These are phyloP conservation scores for Ophiocordyceps polyrhachis-furcata DNA, from an alignment of 2,329 filamentous ascomycete genomes.

Conservation along the genomic window DNA sequence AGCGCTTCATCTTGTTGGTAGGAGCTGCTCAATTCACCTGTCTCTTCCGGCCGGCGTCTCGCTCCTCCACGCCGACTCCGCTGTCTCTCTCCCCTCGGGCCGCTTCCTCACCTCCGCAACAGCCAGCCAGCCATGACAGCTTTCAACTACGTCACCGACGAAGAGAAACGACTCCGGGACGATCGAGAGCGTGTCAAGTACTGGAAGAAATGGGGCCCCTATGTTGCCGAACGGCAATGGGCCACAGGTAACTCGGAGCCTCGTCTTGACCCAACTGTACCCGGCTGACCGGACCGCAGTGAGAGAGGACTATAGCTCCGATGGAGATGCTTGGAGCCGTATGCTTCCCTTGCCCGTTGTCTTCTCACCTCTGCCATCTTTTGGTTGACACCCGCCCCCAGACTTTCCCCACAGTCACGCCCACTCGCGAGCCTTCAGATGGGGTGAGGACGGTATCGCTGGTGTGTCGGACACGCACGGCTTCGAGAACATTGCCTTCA, in stretches of 20 bases:
- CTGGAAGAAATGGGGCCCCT: constrained; percentile 98
- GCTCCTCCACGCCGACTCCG: no score
- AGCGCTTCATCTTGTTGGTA: no score
- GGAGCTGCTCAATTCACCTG: no score
- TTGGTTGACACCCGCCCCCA: constrained; percentile 15
- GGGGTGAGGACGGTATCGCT: constrained; percentile 94
- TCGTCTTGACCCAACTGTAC: not conserved
- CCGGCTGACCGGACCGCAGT: constrained; percentile 25
- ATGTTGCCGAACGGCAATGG: constrained; percentile 89
- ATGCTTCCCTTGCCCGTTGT: constrained; percentile 23
- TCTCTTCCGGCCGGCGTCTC: no score
- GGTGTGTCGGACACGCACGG: constrained; percentile 86
- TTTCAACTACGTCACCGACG: constrained; percentile 73
- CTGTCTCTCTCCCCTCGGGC: no score
- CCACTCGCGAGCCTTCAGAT: constrained; percentile 72
- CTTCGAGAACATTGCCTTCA: constrained; percentile 79
- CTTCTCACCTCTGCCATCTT: not conserved
- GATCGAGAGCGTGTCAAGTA: constrained; percentile 72
- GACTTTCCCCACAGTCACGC: constrained; percentile 92
- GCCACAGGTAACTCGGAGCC: constrained; percentile 46
- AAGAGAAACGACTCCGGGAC: constrained; percentile 77
- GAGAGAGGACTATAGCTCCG: constrained; percentile 75
- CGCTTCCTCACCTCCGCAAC: not conserved
- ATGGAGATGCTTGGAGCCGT: constrained; percentile 94
- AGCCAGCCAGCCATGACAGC: constrained; percentile 63